A percentile compares a stretch with the other conserved stretches of the same genome.
Evolutionary conservation across 352 stramenopile genomes (phyloP).

Genomic region (Globisporangium emineosum): DNA sequence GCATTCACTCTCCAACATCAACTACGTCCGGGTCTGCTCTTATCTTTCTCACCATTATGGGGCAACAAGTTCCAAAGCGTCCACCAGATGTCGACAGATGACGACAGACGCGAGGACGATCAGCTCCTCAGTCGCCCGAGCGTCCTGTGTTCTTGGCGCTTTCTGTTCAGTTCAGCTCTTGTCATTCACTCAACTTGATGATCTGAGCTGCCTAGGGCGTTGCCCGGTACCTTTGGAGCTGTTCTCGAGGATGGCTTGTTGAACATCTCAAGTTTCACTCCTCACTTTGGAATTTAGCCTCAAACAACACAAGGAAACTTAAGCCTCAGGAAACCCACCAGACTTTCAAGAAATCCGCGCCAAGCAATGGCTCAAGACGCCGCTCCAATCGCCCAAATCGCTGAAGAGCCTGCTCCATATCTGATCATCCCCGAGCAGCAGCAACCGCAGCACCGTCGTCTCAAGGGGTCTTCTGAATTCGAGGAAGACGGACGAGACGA

Average conservation of each 20-base stretch:
- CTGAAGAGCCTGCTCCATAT: neutral
- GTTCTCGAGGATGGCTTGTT: neutral
- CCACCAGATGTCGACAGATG: neutral
- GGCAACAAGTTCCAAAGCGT: too few species aligned
- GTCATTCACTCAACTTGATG: neutral
- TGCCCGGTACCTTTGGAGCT: neutral
- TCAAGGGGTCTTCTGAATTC: neutral
- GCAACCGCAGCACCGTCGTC: neutral
- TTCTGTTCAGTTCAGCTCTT: neutral
- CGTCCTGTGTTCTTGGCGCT: neutral
- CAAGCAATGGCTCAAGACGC: slow-evolving; percentile 2
- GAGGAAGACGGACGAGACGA: neutral
- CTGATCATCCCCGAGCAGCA: neutral
- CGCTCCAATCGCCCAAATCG: neutral
- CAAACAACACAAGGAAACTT: neutral
- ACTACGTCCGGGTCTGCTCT: too few species aligned
- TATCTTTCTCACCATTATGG: too few species aligned
- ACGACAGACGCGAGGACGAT: neutral
- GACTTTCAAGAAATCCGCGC: neutral
- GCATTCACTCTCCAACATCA: too few species aligned
- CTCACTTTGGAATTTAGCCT: neutral
- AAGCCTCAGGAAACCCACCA: neutral
- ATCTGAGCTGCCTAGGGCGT: neutral
- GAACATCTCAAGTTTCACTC: neutral
- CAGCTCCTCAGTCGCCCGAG: neutral